A percentile compares a stretch with the other conserved stretches of the same genome.
Conservation (phyloP, 352 stramenopile genomes). For the Globisporangium recalcitrans region DNA sequence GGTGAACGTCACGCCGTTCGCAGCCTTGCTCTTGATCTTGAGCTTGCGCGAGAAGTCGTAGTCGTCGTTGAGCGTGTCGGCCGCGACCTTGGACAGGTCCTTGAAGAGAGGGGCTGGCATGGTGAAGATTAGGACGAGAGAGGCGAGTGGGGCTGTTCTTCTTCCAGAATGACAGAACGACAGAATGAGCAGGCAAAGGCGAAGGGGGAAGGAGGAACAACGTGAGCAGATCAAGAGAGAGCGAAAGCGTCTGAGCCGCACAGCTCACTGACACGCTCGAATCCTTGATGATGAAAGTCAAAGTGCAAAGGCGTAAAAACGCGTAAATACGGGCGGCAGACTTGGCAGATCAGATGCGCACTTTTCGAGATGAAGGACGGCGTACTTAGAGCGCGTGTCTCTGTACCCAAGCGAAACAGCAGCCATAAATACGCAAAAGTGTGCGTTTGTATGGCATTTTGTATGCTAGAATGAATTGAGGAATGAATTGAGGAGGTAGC, state of each 20-base stretch:
- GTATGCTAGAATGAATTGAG: neutral
- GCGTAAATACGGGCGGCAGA: constrained; percentile 8
- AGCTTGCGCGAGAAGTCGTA: constrained; percentile 79
- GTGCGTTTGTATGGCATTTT: neutral
- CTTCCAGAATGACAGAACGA: constrained; percentile 3
- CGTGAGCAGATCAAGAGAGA: neutral
- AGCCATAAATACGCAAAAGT: neutral
- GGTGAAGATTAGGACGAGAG: constrained; percentile 8
- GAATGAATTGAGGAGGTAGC: neutral
- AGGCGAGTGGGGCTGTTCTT: neutral
- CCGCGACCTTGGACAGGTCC: constrained; percentile 74
- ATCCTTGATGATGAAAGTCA: neutral
- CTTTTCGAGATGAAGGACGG: neutral
- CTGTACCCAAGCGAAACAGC: neutral
- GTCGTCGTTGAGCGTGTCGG: constrained; percentile 69
- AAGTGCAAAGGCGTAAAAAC: constrained; percentile 10
- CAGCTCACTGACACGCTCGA: neutral
- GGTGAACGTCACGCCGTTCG: constrained; percentile 72
- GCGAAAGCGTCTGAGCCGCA: neutral
- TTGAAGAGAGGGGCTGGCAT: constrained; percentile 75
- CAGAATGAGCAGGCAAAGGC: neutral
- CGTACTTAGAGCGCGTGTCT: neutral
- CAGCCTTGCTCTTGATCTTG: constrained; percentile 78
- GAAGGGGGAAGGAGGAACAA: constrained; percentile 3
- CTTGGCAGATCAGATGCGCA: neutral